These are phyloP conservation scores for Calocybe gangraenosa DNA, from an alignment of 768 basidiomycete genomes.

Conservation along the genomic window DNA sequence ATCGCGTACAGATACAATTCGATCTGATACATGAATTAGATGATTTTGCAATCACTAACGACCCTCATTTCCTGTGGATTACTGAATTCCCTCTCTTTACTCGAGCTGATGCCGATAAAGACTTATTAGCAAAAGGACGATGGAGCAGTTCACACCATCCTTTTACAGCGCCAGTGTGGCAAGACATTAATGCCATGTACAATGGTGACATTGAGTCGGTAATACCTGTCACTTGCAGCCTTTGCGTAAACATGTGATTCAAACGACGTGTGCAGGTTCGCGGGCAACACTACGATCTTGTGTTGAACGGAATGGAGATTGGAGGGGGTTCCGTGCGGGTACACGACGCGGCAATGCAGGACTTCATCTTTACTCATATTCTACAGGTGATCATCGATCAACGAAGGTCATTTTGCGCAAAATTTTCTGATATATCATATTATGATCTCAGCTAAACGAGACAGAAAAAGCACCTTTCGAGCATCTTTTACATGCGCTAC, in stretches of 20 bases:
- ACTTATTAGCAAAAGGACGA: constrained; percentile 76
- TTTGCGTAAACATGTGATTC: constrained; percentile 1
- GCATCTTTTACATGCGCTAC: constrained; percentile 82
- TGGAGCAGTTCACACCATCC: constrained; percentile 96
- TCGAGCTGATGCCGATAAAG: constrained; percentile 82
- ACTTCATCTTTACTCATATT: constrained; percentile 71
- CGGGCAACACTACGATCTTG: constrained; percentile 95
- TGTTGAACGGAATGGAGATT: constrained; percentile 90
- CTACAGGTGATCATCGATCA: constrained; percentile 53
- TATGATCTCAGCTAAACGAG: constrained; percentile 58
- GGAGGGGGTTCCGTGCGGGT: constrained; percentile 93
- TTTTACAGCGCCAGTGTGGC: constrained; percentile 92
- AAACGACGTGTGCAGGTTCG: constrained; percentile 52
- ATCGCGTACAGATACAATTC: neutral
- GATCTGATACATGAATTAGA: constrained; percentile 33
- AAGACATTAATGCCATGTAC: constrained; percentile 79
- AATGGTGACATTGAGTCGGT: constrained; percentile 60
- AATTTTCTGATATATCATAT: no score
- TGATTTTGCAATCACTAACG: constrained; percentile 46
- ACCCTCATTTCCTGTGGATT: constrained; percentile 89
- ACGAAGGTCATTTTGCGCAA: no score
- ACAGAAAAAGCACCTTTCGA: constrained; percentile 72
- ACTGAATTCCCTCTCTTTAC: constrained; percentile 95
- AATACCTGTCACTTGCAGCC: constrained; percentile 17
- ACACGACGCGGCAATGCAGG: constrained; percentile 85